Evolutionary conservation across 768 basidiomycete species (phyloP).

Genomic region (Tubosaeta sp.): DNA sequence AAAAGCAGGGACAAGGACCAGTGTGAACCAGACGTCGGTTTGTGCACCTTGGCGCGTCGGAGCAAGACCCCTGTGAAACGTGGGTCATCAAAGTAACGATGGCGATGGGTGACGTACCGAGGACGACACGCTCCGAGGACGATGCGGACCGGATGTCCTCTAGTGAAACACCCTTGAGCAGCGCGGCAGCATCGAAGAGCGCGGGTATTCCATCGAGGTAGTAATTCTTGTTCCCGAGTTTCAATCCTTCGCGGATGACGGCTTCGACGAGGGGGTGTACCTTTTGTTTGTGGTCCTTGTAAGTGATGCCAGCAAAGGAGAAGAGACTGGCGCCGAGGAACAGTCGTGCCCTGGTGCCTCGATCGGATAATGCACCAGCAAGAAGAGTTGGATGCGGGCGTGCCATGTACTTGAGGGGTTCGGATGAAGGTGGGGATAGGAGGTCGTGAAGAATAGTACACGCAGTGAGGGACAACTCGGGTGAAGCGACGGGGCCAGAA

Average conservation of each 20-base stretch:
- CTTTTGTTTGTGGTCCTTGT: conserved; percentile 63
- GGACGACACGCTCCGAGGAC: conserved; percentile 49
- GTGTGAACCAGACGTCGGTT: conserved; percentile 52
- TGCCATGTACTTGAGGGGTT: conserved; percentile 11
- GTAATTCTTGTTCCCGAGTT: conserved; percentile 74
- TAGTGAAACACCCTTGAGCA: conserved; percentile 35
- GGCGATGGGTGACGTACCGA: conserved; percentile 41
- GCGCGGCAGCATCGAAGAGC: conserved; percentile 50
- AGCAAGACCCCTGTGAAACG: conserved; percentile 55
- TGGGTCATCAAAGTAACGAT: neutral
- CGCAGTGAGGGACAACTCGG: conserved; percentile 47
- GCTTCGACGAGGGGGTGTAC: conserved; percentile 55
- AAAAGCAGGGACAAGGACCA: conserved; percentile 76
- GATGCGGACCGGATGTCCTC: conserved; percentile 32
- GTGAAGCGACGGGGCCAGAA: conserved; percentile 39
- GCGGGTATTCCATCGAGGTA: conserved; percentile 72
- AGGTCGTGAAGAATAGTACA: conserved; percentile 56
- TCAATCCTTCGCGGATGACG: conserved; percentile 79
- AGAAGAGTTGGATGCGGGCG: conserved; percentile 39
- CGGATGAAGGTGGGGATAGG: conserved; percentile 23
- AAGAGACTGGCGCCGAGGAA: conserved; percentile 76
- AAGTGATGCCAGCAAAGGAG: conserved; percentile 61
- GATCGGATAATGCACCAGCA: conserved; percentile 22
- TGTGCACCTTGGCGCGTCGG: conserved; percentile 64
- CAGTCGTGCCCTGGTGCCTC: conserved; percentile 49